phyloP scores from a whole-genome alignment of 2,329 filamentous ascomycete species.

The Pseudogymnoascus sp. region DNA sequence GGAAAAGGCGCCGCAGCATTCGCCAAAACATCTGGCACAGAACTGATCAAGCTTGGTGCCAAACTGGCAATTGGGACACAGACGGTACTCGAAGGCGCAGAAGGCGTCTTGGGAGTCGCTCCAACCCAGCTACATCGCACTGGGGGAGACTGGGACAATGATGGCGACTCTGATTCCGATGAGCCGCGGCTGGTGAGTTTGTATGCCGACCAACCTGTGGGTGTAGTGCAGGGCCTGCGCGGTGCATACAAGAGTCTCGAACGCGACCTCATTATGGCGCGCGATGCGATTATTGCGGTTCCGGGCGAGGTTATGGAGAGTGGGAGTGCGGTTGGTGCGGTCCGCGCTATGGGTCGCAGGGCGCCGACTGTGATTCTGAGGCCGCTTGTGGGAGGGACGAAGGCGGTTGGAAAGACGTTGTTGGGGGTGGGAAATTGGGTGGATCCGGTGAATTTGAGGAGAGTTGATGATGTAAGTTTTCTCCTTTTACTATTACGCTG shows the following conservation, averaged over 20 bases:
- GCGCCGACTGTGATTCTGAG: constrained; percentile 90
- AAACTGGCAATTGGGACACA: constrained; percentile 94
- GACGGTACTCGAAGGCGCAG: constrained; percentile 81
- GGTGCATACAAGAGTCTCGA: constrained; percentile 76
- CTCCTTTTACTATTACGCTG: constrained; percentile 22
- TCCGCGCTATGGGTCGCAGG: constrained; percentile 65
- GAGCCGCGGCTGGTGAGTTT: constrained; percentile 74
- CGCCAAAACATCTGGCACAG: constrained; percentile 85
- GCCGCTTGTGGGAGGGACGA: constrained; percentile 82
- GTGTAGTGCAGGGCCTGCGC: constrained; percentile 75
- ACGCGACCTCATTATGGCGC: constrained; percentile 75
- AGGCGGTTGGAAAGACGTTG: constrained; percentile 79
- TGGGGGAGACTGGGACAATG: constrained; percentile 43
- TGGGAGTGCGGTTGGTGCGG: constrained; percentile 69
- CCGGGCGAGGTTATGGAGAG: constrained; percentile 87
- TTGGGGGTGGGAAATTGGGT: constrained; percentile 88
- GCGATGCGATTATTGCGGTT: constrained; percentile 89
- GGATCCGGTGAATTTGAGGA: constrained; percentile 71
- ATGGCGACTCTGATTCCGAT: constrained; percentile 55
- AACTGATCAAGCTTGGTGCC: constrained; percentile 87
- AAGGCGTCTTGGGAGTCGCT: constrained; percentile 56
- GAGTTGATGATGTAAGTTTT: constrained; percentile 79
- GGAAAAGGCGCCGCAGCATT: constrained; percentile 86
- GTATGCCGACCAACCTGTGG: constrained; percentile 89
- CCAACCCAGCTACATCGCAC: constrained; percentile 16